Evolutionary conservation across 768 basidiomycete species (phyloP), one percentile per base, ranked within the genome.

Genomic region (Tylopilus plumbeoviolaceoides): DNA sequence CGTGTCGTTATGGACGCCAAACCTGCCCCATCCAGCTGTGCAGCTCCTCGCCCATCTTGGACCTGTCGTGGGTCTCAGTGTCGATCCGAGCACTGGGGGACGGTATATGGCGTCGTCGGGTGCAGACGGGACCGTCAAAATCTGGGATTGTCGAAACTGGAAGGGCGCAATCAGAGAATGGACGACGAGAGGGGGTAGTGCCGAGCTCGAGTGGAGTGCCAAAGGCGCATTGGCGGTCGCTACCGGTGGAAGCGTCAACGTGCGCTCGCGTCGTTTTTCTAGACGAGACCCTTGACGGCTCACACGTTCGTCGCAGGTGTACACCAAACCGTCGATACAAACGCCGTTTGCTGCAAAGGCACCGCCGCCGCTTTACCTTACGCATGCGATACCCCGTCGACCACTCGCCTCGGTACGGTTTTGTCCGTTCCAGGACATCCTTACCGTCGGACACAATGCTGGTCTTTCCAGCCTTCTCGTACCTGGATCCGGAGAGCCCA

Each of bases 111-210:
- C 91, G 1, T 95, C 92, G 0, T 78, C 87, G 2, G 95, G 95
- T 0, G 76, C 84, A 56, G 97, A 99, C 63, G 87, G 93, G 0
- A 81, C 73, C 0, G 88, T 99, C 47, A 98, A 98, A 63, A 78
- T 98, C 1, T 99, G 97, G 97, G 97, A 98, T 71, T 91, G 89
- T 63, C 73, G 97, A 51, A 97, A 93, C 73, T 98, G 94, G 94
- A 92, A 89, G 58, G 88, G 89, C 8, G 82, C 85, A 4, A 81
- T 99, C 33, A 76, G 91, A 53, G 80, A 86, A 69, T 89, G 94
- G 92, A 73, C 69, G 9, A 75, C 87, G 36, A 75, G 91, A 50
- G 84, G 87, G 7, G 83, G 82, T 1, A 70, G 78, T 3, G 81
- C 83, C 0, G 87, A 85, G 52, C 58, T 93, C 5, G 84, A 88